Evolutionary conservation across 2,329 filamentous ascomycete genomes (phyloP).

Genomic region (Paradendryphiella salina): DNA sequence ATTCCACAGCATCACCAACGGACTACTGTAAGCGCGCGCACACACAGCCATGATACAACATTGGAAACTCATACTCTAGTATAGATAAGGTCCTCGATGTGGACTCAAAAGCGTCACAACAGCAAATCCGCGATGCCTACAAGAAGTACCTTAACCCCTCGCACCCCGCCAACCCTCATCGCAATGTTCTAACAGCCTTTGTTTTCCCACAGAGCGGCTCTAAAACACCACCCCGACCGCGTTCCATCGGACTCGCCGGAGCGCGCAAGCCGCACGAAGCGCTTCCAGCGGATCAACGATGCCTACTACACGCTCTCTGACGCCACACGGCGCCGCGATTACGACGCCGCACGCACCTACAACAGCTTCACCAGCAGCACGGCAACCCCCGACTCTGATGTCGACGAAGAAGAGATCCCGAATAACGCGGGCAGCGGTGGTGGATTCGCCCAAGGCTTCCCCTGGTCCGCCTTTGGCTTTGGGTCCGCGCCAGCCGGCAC

Average conservation of each 20-base stretch:
- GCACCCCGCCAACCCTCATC: background rate
- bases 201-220: slow-evolving; percentile 64
- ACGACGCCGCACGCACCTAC: slow-evolving; percentile 72
- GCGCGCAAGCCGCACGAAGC: slow-evolving; percentile 76
- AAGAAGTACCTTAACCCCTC: slow-evolving; percentile 64
- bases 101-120: slow-evolving; percentile 70
- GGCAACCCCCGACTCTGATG: slow-evolving; percentile 50
- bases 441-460: slow-evolving; percentile 58
- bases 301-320: slow-evolving; percentile 93
- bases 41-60: too few relatives aligned
- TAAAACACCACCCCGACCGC: slow-evolving; percentile 92
- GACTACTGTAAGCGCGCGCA: slow-evolving; percentile 32
- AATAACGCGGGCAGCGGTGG: slow-evolving; percentile 10
- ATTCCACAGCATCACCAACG: slow-evolving; percentile 20
- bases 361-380: slow-evolving; percentile 53
- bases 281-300: slow-evolving; percentile 90
- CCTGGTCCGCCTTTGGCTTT: slow-evolving; percentile 76
- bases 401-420: slow-evolving; percentile 59
- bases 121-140: slow-evolving; percentile 91
- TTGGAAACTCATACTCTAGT: background rate
- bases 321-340: slow-evolving; percentile 73
- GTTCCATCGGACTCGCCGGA: slow-evolving; percentile 83
- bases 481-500: slow-evolving; percentile 50
- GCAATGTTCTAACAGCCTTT: slow-evolving; percentile 5
- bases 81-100: slow-evolving; percentile 63